phyloP scores from a whole-genome alignment of 192 early-diverging fungal species.

The Linnemannia schmuckeri region DNA sequence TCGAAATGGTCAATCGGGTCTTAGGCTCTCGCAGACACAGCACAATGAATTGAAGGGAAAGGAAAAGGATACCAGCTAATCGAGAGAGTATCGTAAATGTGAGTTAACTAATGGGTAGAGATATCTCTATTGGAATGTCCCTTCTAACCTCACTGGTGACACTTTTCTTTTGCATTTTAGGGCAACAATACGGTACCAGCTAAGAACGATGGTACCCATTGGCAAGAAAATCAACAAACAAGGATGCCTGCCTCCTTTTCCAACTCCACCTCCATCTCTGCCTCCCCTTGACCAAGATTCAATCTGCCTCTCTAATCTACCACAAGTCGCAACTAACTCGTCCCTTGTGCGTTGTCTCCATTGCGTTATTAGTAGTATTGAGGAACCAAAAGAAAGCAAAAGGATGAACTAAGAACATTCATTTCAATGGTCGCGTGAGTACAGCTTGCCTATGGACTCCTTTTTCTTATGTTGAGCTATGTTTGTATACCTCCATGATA shows the following conservation, averaged over 20 bases:
- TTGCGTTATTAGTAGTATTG: background rate
- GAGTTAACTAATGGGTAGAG: background rate
- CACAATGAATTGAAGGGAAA: background rate
- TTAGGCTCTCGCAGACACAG: background rate
- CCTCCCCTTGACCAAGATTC: no score
- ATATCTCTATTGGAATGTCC: background rate
- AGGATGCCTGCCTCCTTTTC: no score
- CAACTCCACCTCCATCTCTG: no score
- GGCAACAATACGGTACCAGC: background rate
- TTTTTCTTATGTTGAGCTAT: background rate
- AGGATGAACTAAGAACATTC: background rate
- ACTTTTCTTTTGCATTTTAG: background rate
- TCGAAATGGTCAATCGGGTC: background rate
- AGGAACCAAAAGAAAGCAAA: background rate
- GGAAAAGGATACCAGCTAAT: background rate
- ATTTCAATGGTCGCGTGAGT: background rate
- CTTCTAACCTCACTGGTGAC: slow-evolving; percentile 1
- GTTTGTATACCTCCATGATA: background rate
- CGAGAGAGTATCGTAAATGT: background rate
- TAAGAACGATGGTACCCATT: background rate
- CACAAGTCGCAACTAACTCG: no score
- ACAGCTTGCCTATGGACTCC: background rate
- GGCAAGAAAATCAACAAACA: background rate
- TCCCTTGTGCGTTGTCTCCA: background rate
- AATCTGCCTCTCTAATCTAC: no score